These are phyloP conservation scores for Podosphaera leucotricha DNA, from an alignment of 2,329 filamentous ascomycete species.

Conservation along the genomic window DNA sequence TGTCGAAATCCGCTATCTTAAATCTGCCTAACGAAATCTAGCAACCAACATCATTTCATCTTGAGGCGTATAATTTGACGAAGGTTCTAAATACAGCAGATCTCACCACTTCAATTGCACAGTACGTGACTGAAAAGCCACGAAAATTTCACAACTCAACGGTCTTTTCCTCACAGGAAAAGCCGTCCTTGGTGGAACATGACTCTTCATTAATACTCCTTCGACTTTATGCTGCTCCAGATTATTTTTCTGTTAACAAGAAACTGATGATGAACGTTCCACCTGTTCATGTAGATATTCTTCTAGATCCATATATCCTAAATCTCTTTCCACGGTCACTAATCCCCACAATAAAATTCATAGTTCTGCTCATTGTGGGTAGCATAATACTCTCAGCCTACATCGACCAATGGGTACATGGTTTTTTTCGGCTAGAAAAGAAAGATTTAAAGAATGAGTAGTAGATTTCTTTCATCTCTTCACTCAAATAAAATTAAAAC, in stretches of 20 bases:
- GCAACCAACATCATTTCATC: constrained; percentile 66
- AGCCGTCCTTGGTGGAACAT: background rate
- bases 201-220: constrained; percentile 21
- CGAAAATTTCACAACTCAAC: constrained; percentile 6
- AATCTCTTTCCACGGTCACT: constrained; percentile 64
- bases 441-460: constrained; percentile 6
- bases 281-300: constrained; percentile 53
- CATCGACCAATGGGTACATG: constrained; percentile 9
- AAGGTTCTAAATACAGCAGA: constrained; percentile 36
- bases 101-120: constrained; percentile 39
- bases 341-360: constrained; percentile 44
- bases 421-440: constrained; percentile 2
- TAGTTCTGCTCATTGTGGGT: constrained; percentile 32
- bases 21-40: constrained; percentile 18
- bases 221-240: constrained; percentile 50
- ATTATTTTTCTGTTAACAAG: constrained; percentile 58
- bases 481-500: constrained; percentile 4
- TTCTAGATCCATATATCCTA: constrained; percentile 66
- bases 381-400: constrained; percentile 13
- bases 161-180: constrained; percentile 1
- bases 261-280: constrained; percentile 53
- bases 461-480: background rate
- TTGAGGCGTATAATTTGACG: constrained; percentile 39
- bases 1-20: background rate
- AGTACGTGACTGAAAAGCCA: constrained; percentile 32